These are phyloP conservation scores for Cystobasidium onofrii DNA, from an alignment of 768 basidiomycete genomes.

Conservation along the genomic window DNA sequence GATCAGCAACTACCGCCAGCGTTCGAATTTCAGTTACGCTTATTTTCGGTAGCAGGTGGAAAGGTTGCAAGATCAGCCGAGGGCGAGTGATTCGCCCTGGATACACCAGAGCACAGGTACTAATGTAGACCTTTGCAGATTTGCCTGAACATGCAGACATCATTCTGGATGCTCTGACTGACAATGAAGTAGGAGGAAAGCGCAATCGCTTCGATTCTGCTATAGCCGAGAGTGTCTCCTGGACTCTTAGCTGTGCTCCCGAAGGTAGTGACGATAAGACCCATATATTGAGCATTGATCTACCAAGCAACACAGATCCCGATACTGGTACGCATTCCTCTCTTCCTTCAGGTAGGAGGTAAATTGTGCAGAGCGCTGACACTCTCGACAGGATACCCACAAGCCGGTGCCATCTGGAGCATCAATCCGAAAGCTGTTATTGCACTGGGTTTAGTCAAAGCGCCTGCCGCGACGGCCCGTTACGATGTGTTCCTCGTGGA, in stretches of 20 bases:
- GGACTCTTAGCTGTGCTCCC: conserved; percentile 20
- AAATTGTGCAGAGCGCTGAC: background rate
- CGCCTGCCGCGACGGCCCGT: background rate
- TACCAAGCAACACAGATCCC: conserved; percentile 31
- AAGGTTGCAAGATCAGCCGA: conserved; percentile 21
- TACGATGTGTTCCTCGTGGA: conserved; percentile 14
- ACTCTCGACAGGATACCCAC: background rate
- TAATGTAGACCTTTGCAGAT: conserved; percentile 9
- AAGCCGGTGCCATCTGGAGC: conserved; percentile 13
- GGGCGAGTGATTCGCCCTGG: background rate
- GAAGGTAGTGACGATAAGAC: background rate
- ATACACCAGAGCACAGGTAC: background rate
- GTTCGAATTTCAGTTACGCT: conserved; percentile 33
- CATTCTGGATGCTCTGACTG: conserved; percentile 31
- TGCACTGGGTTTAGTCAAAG: conserved; percentile 25
- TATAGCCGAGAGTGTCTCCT: conserved; percentile 16
- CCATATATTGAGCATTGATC: conserved; percentile 24
- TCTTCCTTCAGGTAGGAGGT: background rate
- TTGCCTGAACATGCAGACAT: conserved; percentile 28
- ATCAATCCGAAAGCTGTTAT: conserved; percentile 13
- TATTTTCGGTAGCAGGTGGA: conserved; percentile 30
- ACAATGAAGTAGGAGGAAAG: conserved; percentile 25
- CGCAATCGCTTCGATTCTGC: background rate
- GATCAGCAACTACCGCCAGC: conserved; percentile 15
- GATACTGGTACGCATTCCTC: conserved; percentile 23